phyloP scores from a whole-genome alignment of 2,329 filamentous ascomycete species.

The Apiospora koreana region DNA sequence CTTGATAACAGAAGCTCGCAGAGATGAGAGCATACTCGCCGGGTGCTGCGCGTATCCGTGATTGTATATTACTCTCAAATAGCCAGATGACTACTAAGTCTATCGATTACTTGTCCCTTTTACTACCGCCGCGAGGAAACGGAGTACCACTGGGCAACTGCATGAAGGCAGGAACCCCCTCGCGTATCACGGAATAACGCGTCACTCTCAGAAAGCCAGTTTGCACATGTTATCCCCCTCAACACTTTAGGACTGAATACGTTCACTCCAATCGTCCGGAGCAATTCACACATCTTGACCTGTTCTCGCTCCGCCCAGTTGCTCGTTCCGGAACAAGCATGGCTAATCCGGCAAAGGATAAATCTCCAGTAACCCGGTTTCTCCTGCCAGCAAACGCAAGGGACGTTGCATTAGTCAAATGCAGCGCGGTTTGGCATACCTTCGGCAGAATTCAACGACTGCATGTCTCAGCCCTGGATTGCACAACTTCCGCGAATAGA shows the following conservation, averaged over 20 bases:
- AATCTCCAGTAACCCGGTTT: not conserved
- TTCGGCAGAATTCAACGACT: not conserved
- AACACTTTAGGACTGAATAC: not conserved
- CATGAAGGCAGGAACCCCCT: not conserved
- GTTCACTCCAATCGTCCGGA: not conserved
- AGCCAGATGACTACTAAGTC: not conserved
- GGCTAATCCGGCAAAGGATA: not conserved
- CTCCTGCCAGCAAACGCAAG: not conserved
- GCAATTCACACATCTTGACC: not conserved
- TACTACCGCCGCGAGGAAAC: too few species aligned
- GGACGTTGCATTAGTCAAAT: not conserved
- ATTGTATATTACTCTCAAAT: not conserved
- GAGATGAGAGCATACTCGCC: not conserved
- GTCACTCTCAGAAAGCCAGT: not conserved
- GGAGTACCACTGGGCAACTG: not conserved
- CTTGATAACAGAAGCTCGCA: not conserved
- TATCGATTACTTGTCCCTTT: too few species aligned
- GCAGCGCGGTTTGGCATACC: not conserved
- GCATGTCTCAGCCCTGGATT: constrained; percentile 5
- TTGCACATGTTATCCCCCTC: not conserved
- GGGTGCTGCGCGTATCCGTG: not conserved
- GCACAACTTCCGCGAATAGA: not conserved
- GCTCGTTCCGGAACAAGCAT: too few species aligned
- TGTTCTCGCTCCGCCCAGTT: too few species aligned
- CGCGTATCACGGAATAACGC: too few species aligned